Percentiles rank a stretch among this genome's conserved stretches.
Evolutionary conservation across 352 stramenopile species (phyloP).

Genomic region (Thalassiosira oceanica): DNA sequence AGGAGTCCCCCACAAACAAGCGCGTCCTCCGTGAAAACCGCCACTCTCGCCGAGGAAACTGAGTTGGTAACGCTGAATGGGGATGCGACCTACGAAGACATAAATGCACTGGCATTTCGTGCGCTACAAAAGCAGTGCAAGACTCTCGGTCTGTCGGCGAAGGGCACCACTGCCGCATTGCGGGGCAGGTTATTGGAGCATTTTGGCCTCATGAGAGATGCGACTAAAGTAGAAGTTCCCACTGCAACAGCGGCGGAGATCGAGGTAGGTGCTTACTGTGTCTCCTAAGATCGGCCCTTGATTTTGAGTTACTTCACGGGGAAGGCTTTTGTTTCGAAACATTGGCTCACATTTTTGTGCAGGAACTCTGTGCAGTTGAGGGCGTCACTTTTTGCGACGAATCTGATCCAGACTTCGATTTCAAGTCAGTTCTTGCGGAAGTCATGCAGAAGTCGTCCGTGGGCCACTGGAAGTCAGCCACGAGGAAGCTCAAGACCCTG

Average conservation of each 20-base stretch:
- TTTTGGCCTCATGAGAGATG: conserved; percentile 33
- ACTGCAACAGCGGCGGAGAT: conserved; percentile 8
- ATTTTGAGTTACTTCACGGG: too few species aligned
- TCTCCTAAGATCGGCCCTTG: neutral
- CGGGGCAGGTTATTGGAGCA: conserved; percentile 35
- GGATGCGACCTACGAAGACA: conserved; percentile 23
- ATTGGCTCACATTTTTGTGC: neutral
- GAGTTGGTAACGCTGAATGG: too few species aligned
- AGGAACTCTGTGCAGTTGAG: conserved; percentile 46
- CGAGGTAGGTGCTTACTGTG: conserved; percentile 13
- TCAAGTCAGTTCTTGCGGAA: conserved; percentile 63
- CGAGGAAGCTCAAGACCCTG: conserved; percentile 68
- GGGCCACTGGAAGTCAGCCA: conserved; percentile 73
- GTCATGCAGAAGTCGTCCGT: conserved; percentile 52
- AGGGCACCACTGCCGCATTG: conserved; percentile 45
- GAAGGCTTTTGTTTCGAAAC: too few species aligned
- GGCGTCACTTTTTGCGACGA: conserved; percentile 65
- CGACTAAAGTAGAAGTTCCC: conserved; percentile 1
- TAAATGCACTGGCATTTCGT: conserved; percentile 42
- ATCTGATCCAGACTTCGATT: conserved; percentile 70
- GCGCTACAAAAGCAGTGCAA: conserved; percentile 51
- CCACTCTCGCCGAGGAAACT: neutral
- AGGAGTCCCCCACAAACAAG: neutral
- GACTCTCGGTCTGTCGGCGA: conserved; percentile 28
- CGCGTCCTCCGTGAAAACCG: neutral